Conservation (phyloP, 129 eudicot genomes). For the Logfia minima region DNA sequence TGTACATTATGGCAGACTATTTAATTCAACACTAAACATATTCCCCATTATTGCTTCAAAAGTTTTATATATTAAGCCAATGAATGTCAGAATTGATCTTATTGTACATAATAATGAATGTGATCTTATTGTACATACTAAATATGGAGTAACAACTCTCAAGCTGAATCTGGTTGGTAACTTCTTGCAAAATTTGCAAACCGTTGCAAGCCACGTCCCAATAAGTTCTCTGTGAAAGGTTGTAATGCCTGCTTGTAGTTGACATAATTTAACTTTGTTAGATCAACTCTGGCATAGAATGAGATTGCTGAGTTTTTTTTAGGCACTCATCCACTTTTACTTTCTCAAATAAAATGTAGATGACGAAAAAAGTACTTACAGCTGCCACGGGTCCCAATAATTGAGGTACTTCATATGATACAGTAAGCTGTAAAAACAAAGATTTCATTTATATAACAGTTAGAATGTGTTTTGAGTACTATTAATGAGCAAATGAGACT, state of each 20-base stretch:
- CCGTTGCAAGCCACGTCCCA: conserved; percentile 68
- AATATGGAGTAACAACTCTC: conserved; percentile 15
- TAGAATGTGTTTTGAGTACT: conserved; percentile 11
- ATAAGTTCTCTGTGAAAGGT: conserved; percentile 78
- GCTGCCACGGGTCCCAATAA: conserved; percentile 84
- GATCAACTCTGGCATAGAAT: background rate
- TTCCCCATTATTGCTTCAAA: conserved; percentile 35
- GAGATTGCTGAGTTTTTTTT: background rate
- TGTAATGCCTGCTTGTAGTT: conserved; percentile 60
- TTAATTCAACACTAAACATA: background rate
- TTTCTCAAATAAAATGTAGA: conserved; percentile 3
- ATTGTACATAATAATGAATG: background rate
- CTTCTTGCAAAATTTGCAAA: conserved; percentile 71
- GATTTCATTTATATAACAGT: background rate
- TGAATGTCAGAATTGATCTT: conserved; percentile 12
- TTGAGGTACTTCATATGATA: conserved; percentile 92
- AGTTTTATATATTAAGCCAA: background rate
- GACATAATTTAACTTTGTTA: background rate
- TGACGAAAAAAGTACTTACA: conserved; percentile 47
- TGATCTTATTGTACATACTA: conserved; percentile 19
- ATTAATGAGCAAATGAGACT: conserved; percentile 31
- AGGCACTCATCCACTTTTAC: background rate
- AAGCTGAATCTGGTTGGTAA: conserved; percentile 46
- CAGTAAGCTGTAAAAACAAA: conserved; percentile 69
- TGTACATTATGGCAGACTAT: background rate